These are phyloP conservation scores for Serendipita sp. DNA, from an alignment of 768 basidiomycete species.

Conservation along the genomic window DNA sequence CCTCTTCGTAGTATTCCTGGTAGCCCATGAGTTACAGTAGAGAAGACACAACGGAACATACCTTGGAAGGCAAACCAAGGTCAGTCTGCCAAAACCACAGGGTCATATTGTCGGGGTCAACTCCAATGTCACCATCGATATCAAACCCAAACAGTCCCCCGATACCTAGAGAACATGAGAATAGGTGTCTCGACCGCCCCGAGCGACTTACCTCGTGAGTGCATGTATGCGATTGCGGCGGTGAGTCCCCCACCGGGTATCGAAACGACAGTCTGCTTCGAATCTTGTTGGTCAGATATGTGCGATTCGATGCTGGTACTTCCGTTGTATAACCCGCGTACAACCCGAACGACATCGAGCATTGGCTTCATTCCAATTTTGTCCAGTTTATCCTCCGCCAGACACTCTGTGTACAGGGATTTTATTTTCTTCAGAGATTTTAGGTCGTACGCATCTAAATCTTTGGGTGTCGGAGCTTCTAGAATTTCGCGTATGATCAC, in stretches of 20 bases:
- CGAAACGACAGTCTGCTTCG: too few species aligned
- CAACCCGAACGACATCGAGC: slow-evolving; percentile 40
- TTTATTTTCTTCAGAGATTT: slow-evolving; percentile 47
- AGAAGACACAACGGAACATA: slow-evolving; percentile 15
- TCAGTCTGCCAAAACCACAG: slow-evolving; percentile 72
- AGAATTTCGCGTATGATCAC: slow-evolving; percentile 60
- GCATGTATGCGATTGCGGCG: slow-evolving; percentile 66
- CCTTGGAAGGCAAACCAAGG: slow-evolving; percentile 79
- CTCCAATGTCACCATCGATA: slow-evolving; percentile 77
- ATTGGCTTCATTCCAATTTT: slow-evolving; percentile 57
- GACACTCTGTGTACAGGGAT: slow-evolving; percentile 62
- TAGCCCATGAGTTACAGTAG: not conserved
- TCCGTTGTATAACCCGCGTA: slow-evolving; percentile 44
- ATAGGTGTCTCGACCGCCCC: not conserved
- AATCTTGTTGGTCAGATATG: not conserved
- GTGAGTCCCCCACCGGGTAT: slow-evolving; percentile 40
- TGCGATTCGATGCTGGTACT: slow-evolving; percentile 22
- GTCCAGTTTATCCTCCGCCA: slow-evolving; percentile 63
- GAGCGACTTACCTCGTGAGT: slow-evolving; percentile 51
- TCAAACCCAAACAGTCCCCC: slow-evolving; percentile 60
- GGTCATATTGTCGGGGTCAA: slow-evolving; percentile 71
- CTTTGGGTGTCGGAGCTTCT: slow-evolving; percentile 23
- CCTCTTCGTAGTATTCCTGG: slow-evolving; percentile 82
- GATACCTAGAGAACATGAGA: slow-evolving; percentile 34
- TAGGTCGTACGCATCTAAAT: slow-evolving; percentile 27